phyloP scores from a whole-genome alignment of 108 stramenopile genomes.

The Conticribra guillardii region DNA sequence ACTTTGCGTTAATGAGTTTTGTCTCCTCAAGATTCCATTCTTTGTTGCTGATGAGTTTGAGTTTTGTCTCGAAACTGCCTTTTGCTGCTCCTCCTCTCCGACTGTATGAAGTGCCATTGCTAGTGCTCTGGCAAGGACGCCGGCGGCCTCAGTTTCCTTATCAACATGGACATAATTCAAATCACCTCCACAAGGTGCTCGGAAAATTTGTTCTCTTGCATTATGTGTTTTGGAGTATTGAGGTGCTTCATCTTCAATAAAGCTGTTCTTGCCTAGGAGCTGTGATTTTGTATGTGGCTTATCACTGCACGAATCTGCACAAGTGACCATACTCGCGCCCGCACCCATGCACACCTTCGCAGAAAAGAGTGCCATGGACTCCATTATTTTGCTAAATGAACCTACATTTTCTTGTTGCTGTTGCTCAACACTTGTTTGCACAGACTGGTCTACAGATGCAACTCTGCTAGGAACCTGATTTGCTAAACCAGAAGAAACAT shows the following conservation, averaged over 20 bases:
- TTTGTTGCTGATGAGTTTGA: no score
- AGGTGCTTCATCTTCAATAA: conserved; percentile 5
- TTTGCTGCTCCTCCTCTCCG: background rate
- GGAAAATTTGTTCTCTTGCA: conserved; percentile 1
- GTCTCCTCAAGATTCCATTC: background rate
- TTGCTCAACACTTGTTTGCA: background rate
- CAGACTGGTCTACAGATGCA: conserved; percentile 1
- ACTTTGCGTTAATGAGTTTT: background rate
- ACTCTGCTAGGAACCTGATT: background rate
- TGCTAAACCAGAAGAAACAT: conserved; percentile 1
- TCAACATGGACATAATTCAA: background rate
- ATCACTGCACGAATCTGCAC: conserved; percentile 30
- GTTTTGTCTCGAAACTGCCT: background rate
- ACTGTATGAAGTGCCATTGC: conserved; percentile 11
- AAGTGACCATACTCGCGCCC: conserved; percentile 28
- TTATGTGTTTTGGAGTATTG: background rate
- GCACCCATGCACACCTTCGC: conserved; percentile 27
- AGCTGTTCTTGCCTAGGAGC: conserved; percentile 5
- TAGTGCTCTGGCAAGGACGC: conserved; percentile 4
- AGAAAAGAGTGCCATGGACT: conserved; percentile 27
- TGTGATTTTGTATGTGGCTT: background rate
- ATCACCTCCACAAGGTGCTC: background rate
- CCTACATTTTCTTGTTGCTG: conserved; percentile 3
- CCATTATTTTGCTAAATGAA: conserved; percentile 22
- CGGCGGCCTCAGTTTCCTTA: conserved; percentile 3